Evolutionary conservation across 371 early-diverging fungal genomes (phyloP).

Genomic region (Apophysomyces sp.): DNA sequence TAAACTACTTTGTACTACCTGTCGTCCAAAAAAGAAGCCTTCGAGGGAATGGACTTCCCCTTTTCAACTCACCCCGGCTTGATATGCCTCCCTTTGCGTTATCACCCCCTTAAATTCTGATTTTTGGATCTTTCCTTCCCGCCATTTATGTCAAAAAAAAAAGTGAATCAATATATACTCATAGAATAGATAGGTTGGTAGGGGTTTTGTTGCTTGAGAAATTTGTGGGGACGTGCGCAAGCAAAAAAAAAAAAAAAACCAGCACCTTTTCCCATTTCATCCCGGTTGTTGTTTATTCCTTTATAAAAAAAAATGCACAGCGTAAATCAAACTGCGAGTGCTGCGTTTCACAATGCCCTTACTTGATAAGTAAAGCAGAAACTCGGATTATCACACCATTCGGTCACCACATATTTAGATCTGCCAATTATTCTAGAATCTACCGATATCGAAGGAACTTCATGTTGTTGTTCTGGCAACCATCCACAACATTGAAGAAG

Average conservation of each 20-base stretch:
- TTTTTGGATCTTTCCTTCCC: background rate
- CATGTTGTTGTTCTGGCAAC: no score
- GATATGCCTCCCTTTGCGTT: conserved; percentile 1
- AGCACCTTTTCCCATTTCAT: no score
- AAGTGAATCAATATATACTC: no score
- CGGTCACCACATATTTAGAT: background rate
- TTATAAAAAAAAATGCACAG: background rate
- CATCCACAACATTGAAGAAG: no score
- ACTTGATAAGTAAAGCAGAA: background rate
- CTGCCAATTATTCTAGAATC: background rate
- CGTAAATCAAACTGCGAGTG: background rate
- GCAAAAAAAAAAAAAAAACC: background rate
- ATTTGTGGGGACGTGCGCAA: background rate
- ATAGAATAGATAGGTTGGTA: no score
- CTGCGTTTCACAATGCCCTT: background rate
- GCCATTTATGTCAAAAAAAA: background rate
- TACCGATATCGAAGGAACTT: background rate
- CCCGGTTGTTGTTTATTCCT: background rate
- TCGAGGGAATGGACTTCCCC: background rate
- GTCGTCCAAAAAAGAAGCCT: background rate
- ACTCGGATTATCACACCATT: background rate
- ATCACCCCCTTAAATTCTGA: background rate
- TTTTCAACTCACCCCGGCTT: background rate
- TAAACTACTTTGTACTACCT: background rate
- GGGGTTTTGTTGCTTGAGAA: no score